phyloP scores from a whole-genome alignment of 108 stramenopile genomes.

The Schizochytrium sp. region DNA sequence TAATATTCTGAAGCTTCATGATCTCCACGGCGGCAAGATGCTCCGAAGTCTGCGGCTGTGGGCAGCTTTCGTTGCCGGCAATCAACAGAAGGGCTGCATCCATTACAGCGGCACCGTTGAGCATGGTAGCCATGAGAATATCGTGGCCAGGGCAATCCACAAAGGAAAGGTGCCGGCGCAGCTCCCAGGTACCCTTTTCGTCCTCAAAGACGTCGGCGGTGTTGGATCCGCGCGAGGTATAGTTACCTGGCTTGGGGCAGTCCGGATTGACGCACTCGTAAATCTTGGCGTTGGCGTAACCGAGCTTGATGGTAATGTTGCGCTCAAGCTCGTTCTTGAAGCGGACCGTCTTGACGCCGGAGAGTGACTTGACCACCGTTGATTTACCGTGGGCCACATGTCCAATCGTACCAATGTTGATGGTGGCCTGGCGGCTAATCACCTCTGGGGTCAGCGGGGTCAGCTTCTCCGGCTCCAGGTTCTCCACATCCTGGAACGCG shows the following conservation, averaged over 20 bases:
- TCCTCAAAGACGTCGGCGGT: conserved; percentile 83
- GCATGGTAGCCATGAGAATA: conserved; percentile 99
- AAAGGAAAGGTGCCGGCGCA: conserved; percentile 92
- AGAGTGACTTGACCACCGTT: conserved; percentile 96
- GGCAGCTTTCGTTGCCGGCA: conserved; percentile 85
- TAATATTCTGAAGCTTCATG: conserved; percentile 93
- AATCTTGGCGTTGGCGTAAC: conserved; percentile 99
- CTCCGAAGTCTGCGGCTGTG: conserved; percentile 98
- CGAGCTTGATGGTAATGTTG: conserved; percentile 99
- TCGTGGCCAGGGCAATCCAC: conserved; percentile 99
- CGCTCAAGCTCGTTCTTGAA: conserved; percentile 98
- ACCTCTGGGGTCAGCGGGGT: conserved; percentile 54
- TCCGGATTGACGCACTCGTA: conserved; percentile 70
- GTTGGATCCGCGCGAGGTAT: conserved; percentile 69
- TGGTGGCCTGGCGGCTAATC: conserved; percentile 96
- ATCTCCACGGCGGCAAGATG: conserved; percentile 99
- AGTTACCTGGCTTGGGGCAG: conserved; percentile 34
- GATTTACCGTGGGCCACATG: conserved; percentile 98
- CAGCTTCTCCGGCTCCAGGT: conserved; percentile 36
- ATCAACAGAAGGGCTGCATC: conserved; percentile 96
- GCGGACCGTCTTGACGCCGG: conserved; percentile 94
- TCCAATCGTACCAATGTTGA: conserved; percentile 99
- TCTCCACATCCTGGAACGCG: conserved; percentile 19
- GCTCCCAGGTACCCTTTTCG: conserved; percentile 68
- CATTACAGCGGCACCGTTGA: conserved; percentile 99